Evolutionary conservation across 768 basidiomycete genomes (phyloP).

Genomic region (Xerocomellus intermedius): DNA sequence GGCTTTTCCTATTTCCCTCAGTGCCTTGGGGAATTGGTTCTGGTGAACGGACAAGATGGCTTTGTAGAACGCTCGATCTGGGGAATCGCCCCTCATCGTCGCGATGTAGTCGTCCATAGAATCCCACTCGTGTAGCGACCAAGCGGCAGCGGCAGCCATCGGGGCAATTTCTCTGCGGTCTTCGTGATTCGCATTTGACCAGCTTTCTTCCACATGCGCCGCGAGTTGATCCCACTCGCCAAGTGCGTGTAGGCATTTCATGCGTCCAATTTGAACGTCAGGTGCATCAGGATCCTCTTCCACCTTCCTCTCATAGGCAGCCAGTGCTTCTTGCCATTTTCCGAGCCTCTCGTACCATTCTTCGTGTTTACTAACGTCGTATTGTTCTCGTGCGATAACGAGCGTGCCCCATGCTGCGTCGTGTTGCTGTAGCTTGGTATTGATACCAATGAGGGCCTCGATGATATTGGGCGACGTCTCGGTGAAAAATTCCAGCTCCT

Average conservation of each 20-base stretch:
- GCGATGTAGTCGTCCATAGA: conserved; percentile 96
- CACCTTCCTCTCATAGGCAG: conserved; percentile 78
- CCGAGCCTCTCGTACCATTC: conserved; percentile 98
- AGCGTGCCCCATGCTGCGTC: conserved; percentile 98
- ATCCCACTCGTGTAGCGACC: conserved; percentile 97
- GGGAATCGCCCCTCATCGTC: conserved; percentile 89
- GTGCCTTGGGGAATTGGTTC: conserved; percentile 91
- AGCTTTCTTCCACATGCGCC: conserved; percentile 80
- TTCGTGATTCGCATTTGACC: conserved; percentile 80
- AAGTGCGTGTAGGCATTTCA: conserved; percentile 95
- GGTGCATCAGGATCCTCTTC: conserved; percentile 72
- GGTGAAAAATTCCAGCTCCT: conserved; percentile 94
- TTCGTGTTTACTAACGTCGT: conserved; percentile 89
- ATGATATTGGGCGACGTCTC: conserved; percentile 90
- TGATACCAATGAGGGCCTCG: conserved; percentile 93
- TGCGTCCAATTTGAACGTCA: conserved; percentile 81
- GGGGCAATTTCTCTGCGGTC: conserved; percentile 91
- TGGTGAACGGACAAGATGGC: conserved; percentile 96
- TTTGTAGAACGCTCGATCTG: conserved; percentile 93
- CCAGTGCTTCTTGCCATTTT: conserved; percentile 91
- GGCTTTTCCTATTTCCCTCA: conserved; percentile 87
- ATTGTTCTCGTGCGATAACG: conserved; percentile 83
- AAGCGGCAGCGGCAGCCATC: conserved; percentile 95
- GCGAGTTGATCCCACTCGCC: conserved; percentile 97
- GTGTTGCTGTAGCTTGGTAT: conserved; percentile 93